These are phyloP conservation scores for Talaromyces sp. DNA, from an alignment of 2,329 filamentous ascomycete genomes.

Conservation along the genomic window DNA sequence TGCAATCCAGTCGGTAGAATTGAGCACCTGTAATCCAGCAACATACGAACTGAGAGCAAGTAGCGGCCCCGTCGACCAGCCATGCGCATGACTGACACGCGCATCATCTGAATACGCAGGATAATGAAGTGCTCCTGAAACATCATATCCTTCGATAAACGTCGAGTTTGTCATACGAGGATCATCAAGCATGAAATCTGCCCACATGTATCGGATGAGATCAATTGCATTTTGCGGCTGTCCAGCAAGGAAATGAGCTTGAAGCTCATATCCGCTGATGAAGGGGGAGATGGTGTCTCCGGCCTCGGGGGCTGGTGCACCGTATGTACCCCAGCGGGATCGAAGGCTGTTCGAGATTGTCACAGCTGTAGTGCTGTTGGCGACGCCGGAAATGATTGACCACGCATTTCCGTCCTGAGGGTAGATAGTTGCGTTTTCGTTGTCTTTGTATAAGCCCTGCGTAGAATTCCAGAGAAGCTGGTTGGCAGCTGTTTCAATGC, in stretches of 20 bases:
- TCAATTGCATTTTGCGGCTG: constrained; percentile 20
- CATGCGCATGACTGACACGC: neutral
- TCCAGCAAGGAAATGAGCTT: constrained; percentile 42
- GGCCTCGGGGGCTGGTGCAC: constrained; percentile 46
- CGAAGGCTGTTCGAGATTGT: neutral
- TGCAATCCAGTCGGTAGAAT: neutral
- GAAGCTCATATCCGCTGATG: constrained; percentile 43
- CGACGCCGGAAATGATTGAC: neutral
- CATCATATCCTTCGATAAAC: neutral
- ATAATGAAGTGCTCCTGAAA: neutral
- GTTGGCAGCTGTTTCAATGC: neutral
- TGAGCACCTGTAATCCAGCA: neutral
- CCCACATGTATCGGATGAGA: neutral
- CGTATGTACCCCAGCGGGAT: constrained; percentile 36
- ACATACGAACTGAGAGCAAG: neutral
- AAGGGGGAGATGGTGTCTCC: constrained; percentile 42
- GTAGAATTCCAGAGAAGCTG: neutral
- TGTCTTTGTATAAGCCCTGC: neutral
- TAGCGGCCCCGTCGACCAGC: neutral
- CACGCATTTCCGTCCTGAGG: neutral
- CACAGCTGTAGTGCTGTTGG: neutral
- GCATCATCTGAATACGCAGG: neutral
- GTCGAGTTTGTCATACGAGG: neutral
- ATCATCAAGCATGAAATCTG: neutral
- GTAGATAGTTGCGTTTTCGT: neutral